Evolutionary conservation across 495 filamentous ascomycete species (phyloP).

Genomic region (Parathielavia hyrcaniae): DNA sequence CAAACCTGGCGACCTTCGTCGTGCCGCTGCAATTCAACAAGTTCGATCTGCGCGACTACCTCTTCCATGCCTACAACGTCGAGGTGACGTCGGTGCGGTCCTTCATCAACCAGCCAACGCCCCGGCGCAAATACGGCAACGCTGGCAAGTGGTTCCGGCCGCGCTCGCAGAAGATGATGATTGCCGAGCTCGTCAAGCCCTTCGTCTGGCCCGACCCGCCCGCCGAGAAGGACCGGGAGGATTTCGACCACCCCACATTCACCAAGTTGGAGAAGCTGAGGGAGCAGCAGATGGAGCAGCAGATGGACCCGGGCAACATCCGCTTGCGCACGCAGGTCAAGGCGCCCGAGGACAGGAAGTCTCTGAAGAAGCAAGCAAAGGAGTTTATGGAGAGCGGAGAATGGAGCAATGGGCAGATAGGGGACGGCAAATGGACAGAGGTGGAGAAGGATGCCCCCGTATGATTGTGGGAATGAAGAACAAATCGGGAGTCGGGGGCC

Average conservation of each 20-base stretch:
- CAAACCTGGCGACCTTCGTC: slow-evolving; percentile 73
- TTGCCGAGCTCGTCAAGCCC: slow-evolving; percentile 71
- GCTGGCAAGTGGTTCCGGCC: slow-evolving; percentile 51
- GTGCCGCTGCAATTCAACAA: slow-evolving; percentile 87
- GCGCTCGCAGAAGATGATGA: slow-evolving; percentile 77
- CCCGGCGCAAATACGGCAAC: slow-evolving; percentile 45
- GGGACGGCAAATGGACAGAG: slow-evolving; percentile 33
- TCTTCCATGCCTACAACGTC: slow-evolving; percentile 68
- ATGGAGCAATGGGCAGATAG: slow-evolving; percentile 40
- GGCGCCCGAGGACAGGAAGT: slow-evolving; percentile 20
- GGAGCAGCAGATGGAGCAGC: slow-evolving; percentile 40
- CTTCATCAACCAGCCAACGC: slow-evolving; percentile 64
- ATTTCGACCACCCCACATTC: slow-evolving; percentile 31
- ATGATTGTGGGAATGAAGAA: slow-evolving; percentile 1
- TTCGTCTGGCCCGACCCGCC: slow-evolving; percentile 76
- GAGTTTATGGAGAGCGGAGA: slow-evolving; percentile 30
- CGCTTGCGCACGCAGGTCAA: slow-evolving; percentile 17
- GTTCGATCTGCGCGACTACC: slow-evolving; percentile 85
- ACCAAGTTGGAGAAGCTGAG: slow-evolving; percentile 24
- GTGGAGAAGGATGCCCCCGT: slow-evolving; percentile 22
- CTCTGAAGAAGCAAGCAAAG: slow-evolving; percentile 31
- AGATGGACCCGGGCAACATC: slow-evolving; percentile 31
- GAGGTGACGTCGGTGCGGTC: slow-evolving; percentile 63
- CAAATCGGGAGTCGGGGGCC: slow-evolving; percentile 15
- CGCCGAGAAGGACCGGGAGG: slow-evolving; percentile 41